Evolutionary conservation across 176 grass and related monocot species (phyloP), one percentile per base, ranked within the genome.

Genomic region (Luzula sylvatica): DNA sequence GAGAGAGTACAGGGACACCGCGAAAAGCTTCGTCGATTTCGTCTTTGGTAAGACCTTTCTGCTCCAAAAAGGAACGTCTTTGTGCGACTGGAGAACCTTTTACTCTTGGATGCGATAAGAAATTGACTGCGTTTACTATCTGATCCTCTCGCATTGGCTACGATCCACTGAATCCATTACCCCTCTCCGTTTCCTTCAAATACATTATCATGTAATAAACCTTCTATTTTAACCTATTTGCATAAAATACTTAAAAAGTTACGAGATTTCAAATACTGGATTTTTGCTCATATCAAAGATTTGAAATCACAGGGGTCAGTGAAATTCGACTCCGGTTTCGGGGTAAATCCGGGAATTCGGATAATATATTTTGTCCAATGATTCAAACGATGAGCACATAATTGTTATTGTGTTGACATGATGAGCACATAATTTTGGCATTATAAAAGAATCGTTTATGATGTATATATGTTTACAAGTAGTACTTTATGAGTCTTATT

Each of bases 11-110:
- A 53, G 92, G 92, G 1, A 96, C 85, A 89, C 75, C 69, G 8
- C 74, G 64, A 74, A 96, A 89, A 30, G 92, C 85, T 74, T 96
- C 92, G 42, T 96, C 85, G 65, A 96, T 89, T 78, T 89, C 92
- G 54, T 89, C 71, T 19, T 46, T 69, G 56, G 81, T 90, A 20
- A 96, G 81, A 40, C 92, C 92, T 65, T 96, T 96, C 41, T 82
- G 85, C 41, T 96, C 81, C 0, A 96, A 74, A 64, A 96, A 96
- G 29, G 85, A 82, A 42, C 85, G 85, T 40, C 85, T 57, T 74
- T 96, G 60, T 27, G 68, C 30, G 42, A 89, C 75, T 29, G 85
- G 74, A 65, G 92, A 96, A 26, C 70, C 81, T 54, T 60, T 79
- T 61, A 90, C 92, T 74, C 67, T 89, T 28, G 92, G 92, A 61